These are phyloP conservation scores for Gyrodon lividus DNA, from an alignment of 768 basidiomycete genomes.

Conservation along the genomic window DNA sequence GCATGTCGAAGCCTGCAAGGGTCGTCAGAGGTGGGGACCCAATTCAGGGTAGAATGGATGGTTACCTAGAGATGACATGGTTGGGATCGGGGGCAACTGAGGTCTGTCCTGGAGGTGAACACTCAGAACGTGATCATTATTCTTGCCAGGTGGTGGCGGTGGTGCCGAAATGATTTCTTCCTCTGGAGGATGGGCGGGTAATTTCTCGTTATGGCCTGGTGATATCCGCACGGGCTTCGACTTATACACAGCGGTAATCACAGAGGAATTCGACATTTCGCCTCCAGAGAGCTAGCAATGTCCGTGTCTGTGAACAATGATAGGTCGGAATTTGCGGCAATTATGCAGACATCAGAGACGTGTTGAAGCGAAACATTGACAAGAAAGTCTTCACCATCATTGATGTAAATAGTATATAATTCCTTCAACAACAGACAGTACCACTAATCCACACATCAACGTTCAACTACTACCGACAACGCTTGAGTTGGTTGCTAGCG, in stretches of 20 bases:
- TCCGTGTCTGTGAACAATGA: too few relatives aligned
- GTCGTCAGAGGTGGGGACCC: conserved; percentile 17
- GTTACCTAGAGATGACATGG: conserved; percentile 27
- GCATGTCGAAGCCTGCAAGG: conserved; percentile 21
- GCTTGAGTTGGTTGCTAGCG: too few relatives aligned
- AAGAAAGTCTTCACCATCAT: too few relatives aligned
- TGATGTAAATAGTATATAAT: too few relatives aligned
- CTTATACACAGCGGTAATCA: neutral
- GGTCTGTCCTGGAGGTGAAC: conserved; percentile 5
- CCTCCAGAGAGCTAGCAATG: neutral
- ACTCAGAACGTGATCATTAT: conserved; percentile 3
- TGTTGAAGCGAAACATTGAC: neutral
- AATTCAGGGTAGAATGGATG: neutral
- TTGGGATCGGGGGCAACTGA: conserved; percentile 12
- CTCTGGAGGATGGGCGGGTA: conserved; percentile 22
- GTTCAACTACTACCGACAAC: too few relatives aligned
- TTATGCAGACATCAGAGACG: neutral
- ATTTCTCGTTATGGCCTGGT: conserved; percentile 26
- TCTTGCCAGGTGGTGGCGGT: conserved; percentile 25
- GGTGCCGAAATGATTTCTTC: conserved; percentile 3
- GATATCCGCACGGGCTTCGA: conserved; percentile 29
- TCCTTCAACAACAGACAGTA: too few relatives aligned
- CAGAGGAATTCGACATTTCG: neutral
- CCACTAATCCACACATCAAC: too few relatives aligned
- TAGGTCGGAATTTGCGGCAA: too few relatives aligned